Evolutionary conservation across 768 basidiomycete species (phyloP).

Genomic region (Postia placenta): DNA sequence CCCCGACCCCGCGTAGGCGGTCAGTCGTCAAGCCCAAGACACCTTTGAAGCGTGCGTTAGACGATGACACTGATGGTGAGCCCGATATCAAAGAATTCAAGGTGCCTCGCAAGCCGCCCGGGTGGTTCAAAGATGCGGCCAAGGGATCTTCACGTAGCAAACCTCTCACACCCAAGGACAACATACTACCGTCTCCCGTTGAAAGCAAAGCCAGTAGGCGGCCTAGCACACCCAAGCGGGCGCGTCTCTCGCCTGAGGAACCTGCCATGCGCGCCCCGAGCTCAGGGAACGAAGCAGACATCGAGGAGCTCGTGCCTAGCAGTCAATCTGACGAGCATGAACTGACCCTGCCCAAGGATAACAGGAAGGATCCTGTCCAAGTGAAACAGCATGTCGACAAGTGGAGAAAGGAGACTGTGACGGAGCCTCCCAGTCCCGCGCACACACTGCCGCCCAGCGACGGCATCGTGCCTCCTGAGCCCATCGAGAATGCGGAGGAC

Average conservation of each 20-base stretch:
- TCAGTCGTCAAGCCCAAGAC: neutral
- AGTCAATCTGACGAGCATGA: slow-evolving; percentile 68
- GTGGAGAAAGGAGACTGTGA: slow-evolving; percentile 29
- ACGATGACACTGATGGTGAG: neutral
- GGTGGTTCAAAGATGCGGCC: no score
- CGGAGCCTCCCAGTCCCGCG: slow-evolving; percentile 2
- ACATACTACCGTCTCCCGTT: neutral
- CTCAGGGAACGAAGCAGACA: slow-evolving; percentile 16
- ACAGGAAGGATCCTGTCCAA: slow-evolving; percentile 17
- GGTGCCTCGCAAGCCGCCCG: neutral
- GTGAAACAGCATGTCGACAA: slow-evolving; percentile 33
- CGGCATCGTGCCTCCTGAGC: neutral
- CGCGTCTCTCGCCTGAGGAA: slow-evolving; percentile 27
- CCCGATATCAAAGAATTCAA: neutral
- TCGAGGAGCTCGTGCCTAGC: slow-evolving; percentile 44
- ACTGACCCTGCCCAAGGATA: slow-evolving; percentile 29
- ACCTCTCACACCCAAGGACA: neutral
- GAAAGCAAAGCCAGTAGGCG: neutral
- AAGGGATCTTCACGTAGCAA: neutral
- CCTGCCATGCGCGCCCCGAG: slow-evolving; percentile 5
- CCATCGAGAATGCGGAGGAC: neutral
- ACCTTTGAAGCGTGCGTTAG: slow-evolving; percentile 1
- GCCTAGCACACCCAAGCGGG: slow-evolving; percentile 27
- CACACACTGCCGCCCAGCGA: neutral
- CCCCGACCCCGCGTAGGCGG: neutral